Evolutionary conservation across 2,329 filamentous ascomycete species (phyloP), one percentile per base, ranked within the genome.

Genomic region (Camptophora hylomeconis): DNA sequence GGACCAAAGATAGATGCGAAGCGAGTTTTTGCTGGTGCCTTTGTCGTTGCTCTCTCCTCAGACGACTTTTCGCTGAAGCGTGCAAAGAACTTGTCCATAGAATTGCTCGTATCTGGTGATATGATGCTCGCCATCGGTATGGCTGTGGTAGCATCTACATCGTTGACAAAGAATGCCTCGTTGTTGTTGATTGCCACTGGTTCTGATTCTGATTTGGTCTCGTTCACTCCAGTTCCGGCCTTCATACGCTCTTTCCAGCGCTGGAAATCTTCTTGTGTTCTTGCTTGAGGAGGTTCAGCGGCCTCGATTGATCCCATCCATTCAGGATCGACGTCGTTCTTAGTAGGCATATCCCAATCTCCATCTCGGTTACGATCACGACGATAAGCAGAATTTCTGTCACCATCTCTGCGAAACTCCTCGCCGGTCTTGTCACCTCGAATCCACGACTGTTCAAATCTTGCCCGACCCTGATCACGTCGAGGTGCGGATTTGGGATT

Each of bases 231-330:
- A 3, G 22, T 26, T 15, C 26, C 26, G 29, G 26, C 26, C 53
- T 80, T 87, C 83, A 92, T 92, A 39, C 68, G 69, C 45, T 92
- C 82, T 66, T 93, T 93, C 74, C 87, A 94, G 42, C 81, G 81
- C 57, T 92, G 78, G 53, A 94, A 92, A 42, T 94, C 86, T 48
- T 92, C 84, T 46, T 82, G 77, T 1, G 84, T 93, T 45, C 82
- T 80, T 4, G 67, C 69, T 45, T 78, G 72, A 19, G 69, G 60
- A 45, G 77, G 72, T 28, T 81, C 77, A 34, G 17, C 24, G 10
- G 16, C 13, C 9, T 32, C 33, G 20, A 25, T 25, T 5, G 74
- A 72, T 48, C 92, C 87, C 53, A 93, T 65, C 86, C 53, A 92
- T 54, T 93, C 86, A 4, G 87, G 86, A 28, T 92, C 82, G 40